phyloP scores from a whole-genome alignment of 331 rosid species.

The Rhamnella rubrinervis region DNA sequence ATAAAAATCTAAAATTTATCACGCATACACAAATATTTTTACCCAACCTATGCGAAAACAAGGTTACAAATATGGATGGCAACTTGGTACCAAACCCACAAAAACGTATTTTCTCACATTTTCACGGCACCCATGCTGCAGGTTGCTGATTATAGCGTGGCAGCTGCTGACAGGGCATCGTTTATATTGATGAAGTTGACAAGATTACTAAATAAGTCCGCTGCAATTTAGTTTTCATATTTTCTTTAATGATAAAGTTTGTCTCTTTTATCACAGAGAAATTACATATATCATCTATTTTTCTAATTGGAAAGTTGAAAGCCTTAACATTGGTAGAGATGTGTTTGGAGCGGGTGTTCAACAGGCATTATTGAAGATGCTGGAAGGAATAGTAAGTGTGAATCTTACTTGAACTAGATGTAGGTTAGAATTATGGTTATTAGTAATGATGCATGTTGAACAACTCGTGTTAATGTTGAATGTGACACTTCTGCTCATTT shows the following conservation, averaged over 20 bases:
- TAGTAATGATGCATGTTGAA: neutral
- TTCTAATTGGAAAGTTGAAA: slow-evolving; percentile 70
- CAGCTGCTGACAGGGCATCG: slow-evolving; percentile 98
- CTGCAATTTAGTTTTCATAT: neutral
- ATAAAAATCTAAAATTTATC: neutral
- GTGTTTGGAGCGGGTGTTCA: slow-evolving; percentile 99
- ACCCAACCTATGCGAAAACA: neutral
- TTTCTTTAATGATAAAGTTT: neutral
- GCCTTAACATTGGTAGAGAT: slow-evolving; percentile 94
- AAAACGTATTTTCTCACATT: neutral
- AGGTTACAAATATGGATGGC: neutral
- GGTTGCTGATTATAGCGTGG: slow-evolving; percentile 92
- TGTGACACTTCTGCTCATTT: too few relatives aligned
- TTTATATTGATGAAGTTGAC: slow-evolving; percentile 97
- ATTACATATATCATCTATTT: slow-evolving; percentile 15
- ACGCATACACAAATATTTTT: neutral
- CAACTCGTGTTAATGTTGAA: too few relatives aligned
- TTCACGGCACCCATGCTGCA: slow-evolving; percentile 24
- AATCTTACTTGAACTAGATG: neutral
- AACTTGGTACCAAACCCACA: neutral
- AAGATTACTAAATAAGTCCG: slow-evolving; percentile 93
- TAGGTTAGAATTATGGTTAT: neutral
- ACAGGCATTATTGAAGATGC: slow-evolving; percentile 94
- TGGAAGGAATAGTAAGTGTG: slow-evolving; percentile 95
- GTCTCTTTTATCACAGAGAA: slow-evolving; percentile 2